Evolutionary conservation across 805 yeast species (phyloP), one percentile per base, ranked within the genome.

Genomic region (Hanseniaspora thailandica): DNA sequence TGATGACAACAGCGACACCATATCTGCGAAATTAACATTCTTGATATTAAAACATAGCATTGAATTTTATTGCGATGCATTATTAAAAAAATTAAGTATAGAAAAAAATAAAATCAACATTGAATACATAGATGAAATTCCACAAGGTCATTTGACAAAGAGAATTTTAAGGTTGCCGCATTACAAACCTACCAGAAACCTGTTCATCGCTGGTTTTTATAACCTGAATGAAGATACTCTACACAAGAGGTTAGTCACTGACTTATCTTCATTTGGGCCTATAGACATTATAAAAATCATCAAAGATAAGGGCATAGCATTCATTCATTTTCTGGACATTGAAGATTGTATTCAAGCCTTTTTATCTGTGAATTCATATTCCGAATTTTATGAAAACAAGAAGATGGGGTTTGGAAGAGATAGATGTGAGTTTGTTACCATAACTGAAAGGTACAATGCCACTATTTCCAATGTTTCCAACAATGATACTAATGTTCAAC

Each of bases 391-490:
- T 72, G 71, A 76, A 55, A 83, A 81, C 58, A 80, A 84, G 55
- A 86, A 86, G 66, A 84, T 94, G 40, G 86, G 79, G 61, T 89
- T 86, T 63, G 97, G 97, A 56, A 89, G 88, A 66, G 97, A 90
- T 68, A 76, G 97, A 68, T 86, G 93, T 71, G 96, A 96, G 2
- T 87, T 87, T 62, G 86, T 90, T 44, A 87, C 96, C 25, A 87
- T 86, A 66, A 85, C 96, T 17, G 97, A 93, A 68, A 96, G 88
- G 69, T 96, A 89, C 64, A 88, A 90, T 65, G 97, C 97, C 19
- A 96, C 96, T 3, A 95, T 89, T 66, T 90, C 40, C 9, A 43
- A 19, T 12, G n/a, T 15, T 7, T 13, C 44, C 19, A 41, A 12
- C n/a, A 41, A 41, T n/a, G 33, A 26, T 7, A n/a, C 25, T 41